Percentiles rank a stretch among this genome's conserved stretches.
phyloP scores from a whole-genome alignment of 2,329 filamentous ascomycete genomes.

The Emergomyces orientalis region DNA sequence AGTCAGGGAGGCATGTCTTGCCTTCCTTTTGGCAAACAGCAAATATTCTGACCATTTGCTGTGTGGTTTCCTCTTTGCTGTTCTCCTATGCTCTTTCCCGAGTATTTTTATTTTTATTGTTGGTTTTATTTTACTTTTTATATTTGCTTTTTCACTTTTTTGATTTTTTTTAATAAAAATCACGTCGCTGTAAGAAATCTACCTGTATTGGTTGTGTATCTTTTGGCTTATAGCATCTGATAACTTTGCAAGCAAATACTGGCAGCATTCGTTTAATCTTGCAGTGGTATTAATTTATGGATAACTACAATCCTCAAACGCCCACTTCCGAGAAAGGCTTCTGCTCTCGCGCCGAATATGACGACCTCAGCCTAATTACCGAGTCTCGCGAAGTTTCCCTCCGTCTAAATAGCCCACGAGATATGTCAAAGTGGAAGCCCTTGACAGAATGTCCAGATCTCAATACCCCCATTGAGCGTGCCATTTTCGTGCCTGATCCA shows the following conservation, averaged over 20 bases:
- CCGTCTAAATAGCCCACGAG: neutral
- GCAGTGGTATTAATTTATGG: neutral
- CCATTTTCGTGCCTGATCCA: constrained; percentile 2
- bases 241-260: neutral
- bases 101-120: neutral
- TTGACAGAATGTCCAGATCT: neutral
- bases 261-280: neutral
- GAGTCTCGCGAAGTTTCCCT: neutral
- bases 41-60: neutral
- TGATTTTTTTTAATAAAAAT: neutral
- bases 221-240: neutral
- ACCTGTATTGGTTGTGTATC: neutral
- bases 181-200: neutral
- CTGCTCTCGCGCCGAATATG: neutral
- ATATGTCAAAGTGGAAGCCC: neutral
- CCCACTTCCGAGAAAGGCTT: neutral
- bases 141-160: neutral
- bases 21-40: neutral
- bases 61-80: neutral
- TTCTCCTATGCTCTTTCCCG: neutral
- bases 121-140: neutral
- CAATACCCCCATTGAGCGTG: neutral
- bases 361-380: neutral
- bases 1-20: neutral
- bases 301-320: neutral